These are phyloP conservation scores for Termitomyces sp. DNA, from an alignment of 1,284 basidiomycete genomes.

Conservation along the genomic window DNA sequence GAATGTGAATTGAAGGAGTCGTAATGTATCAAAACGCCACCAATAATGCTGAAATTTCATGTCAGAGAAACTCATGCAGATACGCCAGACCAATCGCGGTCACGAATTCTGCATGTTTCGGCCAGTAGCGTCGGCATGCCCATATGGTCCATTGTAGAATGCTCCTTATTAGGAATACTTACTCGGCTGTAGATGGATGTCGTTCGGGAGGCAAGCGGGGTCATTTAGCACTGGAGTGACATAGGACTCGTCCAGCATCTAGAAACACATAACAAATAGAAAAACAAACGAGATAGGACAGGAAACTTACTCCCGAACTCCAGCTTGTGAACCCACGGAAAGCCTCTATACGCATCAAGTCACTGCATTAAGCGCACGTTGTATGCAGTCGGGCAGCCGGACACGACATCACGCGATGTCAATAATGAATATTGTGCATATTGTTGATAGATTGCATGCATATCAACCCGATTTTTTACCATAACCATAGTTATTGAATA, in stretches of 20 bases:
- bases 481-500: too few species aligned
- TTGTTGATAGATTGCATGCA: not conserved
- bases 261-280: too few species aligned
- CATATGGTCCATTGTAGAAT: not conserved
- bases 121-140: not conserved
- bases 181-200: not conserved
- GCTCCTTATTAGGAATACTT: not conserved
- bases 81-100: not conserved
- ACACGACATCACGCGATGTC: not conserved
- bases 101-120: not conserved
- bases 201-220: not conserved
- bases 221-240: not conserved
- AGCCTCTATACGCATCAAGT: too few species aligned
- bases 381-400: not conserved
- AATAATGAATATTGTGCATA: not conserved
- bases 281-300: not conserved
- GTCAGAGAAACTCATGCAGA: too few species aligned
- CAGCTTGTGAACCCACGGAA: too few species aligned
- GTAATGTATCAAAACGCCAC: not conserved
- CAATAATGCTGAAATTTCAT: not conserved
- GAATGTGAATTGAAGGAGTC: too few species aligned
- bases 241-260: not conserved
- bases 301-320: not conserved
- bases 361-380: too few species aligned
- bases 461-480: too few species aligned